phyloP scores from a whole-genome alignment of 495 filamentous ascomycete genomes.

The Cetradonia linearis region DNA sequence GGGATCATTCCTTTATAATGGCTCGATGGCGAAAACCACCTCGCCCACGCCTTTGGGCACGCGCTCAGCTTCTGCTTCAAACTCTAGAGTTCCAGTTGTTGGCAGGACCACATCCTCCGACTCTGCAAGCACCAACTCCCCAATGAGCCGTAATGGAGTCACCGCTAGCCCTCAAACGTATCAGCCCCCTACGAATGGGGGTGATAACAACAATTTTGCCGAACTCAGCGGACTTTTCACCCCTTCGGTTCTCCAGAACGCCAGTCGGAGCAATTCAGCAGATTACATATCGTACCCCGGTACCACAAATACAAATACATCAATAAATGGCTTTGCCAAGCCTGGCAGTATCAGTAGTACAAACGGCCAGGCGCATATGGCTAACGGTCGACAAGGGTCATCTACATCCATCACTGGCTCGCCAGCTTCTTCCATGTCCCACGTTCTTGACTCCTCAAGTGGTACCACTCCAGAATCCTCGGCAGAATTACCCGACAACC shows the following conservation, averaged over 20 bases:
- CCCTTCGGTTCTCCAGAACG: slow-evolving; percentile 35
- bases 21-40: slow-evolving; percentile 26
- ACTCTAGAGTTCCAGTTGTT: slow-evolving; percentile 22
- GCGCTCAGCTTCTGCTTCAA: slow-evolving; percentile 26
- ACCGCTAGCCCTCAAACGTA: slow-evolving; percentile 9
- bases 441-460: slow-evolving; percentile 54
- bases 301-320: slow-evolving; percentile 12
- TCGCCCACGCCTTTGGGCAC: slow-evolving; percentile 19
- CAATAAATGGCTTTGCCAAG: slow-evolving; percentile 11
- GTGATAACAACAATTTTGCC: slow-evolving; percentile 29
- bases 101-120: slow-evolving; percentile 27
- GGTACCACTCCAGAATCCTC: slow-evolving; percentile 68
- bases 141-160: slow-evolving; percentile 13
- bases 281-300: slow-evolving; percentile 20
- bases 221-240: slow-evolving; percentile 38
- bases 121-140: slow-evolving; percentile 8
- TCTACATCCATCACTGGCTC: slow-evolving; percentile 38
- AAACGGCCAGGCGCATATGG: slow-evolving; percentile 17
- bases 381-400: slow-evolving; percentile 21
- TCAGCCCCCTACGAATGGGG: slow-evolving; percentile 24
- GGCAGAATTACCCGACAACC: slow-evolving; percentile 40
- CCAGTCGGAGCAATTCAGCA: slow-evolving; percentile 21
- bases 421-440: slow-evolving; percentile 48
- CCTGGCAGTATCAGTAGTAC: slow-evolving; percentile 15
- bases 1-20: slow-evolving; percentile 47